Evolutionary conservation across 2,329 filamentous ascomycete species (phyloP), one percentile per base, ranked within the genome.

Genomic region (Aspergillus japonicus): DNA sequence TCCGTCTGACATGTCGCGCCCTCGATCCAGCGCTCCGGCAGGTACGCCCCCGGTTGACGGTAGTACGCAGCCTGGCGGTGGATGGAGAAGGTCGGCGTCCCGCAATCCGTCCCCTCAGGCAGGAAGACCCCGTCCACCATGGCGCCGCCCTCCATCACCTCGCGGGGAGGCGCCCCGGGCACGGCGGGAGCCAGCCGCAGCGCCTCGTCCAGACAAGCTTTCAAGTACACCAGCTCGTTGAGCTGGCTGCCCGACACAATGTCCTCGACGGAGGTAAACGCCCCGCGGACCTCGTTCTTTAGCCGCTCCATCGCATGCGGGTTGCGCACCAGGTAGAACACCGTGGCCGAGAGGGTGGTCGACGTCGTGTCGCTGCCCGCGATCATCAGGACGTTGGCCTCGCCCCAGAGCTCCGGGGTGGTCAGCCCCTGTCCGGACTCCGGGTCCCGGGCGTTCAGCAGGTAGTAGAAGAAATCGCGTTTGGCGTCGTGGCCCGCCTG

Each of bases 401-500:
- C 88, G 53, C 83, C 86, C 87, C 87, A 89, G 24, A 91, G 83
- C 69, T 90, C 88, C 0, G 84, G 82, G 2, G 81, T 87, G 47
- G 80, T 83, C 69, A 90, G 88, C 1, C 86, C 86, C 59, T 84
- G 81, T 55, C 88, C 88, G 0, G 88, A 90, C 69, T 90, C 87
- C 12, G 88, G 87, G 65, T 91, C 89, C 44, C 84, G 84, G 7
- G 89, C 88, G 69, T 87, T 87, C 61, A 91, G 82, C 11, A 92
- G 82, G 72, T 91, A 87, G 75, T 90, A 87, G 77, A 91, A 91
- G 78, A 91, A 91, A 71, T 91, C 89, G 58, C 87, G 86, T 35
- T 88, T 87, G 67, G 86, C 87, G 51, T 83, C 87, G 64, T 84
- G 85, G 64, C 86, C 85, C 29, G 87, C 87, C 26, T 88, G 77